Percentiles rank a stretch among this genome's conserved stretches.
phyloP scores from a whole-genome alignment of 2,329 filamentous ascomycete genomes.

The Neofusicoccum kwambonambiense region DNA sequence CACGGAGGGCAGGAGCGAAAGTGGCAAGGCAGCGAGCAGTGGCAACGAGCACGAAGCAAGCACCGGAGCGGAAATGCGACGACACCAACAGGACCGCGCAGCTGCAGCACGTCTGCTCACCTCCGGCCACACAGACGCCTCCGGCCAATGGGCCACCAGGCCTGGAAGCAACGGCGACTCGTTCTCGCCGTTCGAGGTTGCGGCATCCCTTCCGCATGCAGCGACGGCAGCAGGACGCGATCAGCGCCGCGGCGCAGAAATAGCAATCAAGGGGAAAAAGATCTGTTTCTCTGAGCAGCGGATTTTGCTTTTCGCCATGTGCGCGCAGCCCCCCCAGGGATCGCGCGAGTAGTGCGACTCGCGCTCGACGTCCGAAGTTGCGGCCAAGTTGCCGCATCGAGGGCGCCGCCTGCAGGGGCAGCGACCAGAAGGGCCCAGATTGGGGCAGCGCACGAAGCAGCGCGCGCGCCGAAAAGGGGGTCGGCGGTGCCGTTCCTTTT shows the following conservation, averaged over 20 bases:
- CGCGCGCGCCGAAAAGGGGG: neutral
- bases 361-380: constrained; percentile 9
- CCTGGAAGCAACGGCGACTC: neutral
- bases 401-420: neutral
- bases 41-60: too few species aligned
- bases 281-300: neutral
- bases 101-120: too few species aligned
- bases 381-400: neutral
- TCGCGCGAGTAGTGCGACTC: neutral
- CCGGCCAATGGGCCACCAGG: too few species aligned
- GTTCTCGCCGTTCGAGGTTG: neutral
- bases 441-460: neutral
- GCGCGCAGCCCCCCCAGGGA: neutral
- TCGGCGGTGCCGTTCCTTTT: neutral
- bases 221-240: neutral
- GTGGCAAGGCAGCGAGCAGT: too few species aligned
- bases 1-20: too few species aligned
- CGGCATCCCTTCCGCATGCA: neutral
- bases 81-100: too few species aligned
- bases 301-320: neutral
- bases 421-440: neutral
- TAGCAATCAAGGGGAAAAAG: too few species aligned
- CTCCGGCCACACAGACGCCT: too few species aligned
- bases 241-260: neutral
- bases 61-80: too few species aligned